phyloP scores from a whole-genome alignment of 345 rosid species.

The Dipteronia sinensis region DNA sequence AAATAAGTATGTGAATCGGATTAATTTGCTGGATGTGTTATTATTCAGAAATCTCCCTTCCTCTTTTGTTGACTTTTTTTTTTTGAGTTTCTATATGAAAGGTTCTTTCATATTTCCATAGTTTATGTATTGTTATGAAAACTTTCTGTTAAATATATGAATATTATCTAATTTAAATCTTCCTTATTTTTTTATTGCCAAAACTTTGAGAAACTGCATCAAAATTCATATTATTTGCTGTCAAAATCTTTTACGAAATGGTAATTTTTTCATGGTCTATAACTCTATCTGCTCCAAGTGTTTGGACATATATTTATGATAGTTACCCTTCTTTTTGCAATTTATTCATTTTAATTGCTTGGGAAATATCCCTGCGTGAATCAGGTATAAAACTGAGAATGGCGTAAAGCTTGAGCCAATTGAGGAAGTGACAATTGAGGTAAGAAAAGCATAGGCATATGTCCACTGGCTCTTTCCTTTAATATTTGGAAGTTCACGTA shows the following conservation, averaged over 20 bases:
- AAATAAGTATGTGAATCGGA: background rate
- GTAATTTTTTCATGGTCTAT: background rate
- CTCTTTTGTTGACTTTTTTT: background rate
- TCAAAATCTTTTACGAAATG: background rate
- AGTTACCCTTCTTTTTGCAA: background rate
- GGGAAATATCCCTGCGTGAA: conserved; percentile 14
- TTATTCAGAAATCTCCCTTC: background rate
- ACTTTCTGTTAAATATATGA: background rate
- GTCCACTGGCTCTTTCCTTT: conserved; percentile 11
- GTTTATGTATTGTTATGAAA: background rate
- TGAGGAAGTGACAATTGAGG: conserved; percentile 95
- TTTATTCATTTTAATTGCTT: conserved; percentile 2
- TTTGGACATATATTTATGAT: background rate
- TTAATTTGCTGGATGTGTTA: background rate
- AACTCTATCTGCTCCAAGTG: background rate
- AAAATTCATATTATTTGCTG: background rate
- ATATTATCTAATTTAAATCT: background rate
- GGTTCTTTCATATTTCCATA: background rate
- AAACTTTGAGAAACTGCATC: background rate
- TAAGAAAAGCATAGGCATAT: conserved; percentile 20
- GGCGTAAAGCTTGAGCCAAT: conserved; percentile 84
- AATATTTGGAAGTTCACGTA: conserved; percentile 15
- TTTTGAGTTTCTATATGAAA: background rate
- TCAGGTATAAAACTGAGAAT: conserved; percentile 81
- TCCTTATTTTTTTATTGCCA: background rate